Evolutionary conservation across 371 early-diverging fungal genomes (phyloP).

Genomic region (Mucor velutinosus): DNA sequence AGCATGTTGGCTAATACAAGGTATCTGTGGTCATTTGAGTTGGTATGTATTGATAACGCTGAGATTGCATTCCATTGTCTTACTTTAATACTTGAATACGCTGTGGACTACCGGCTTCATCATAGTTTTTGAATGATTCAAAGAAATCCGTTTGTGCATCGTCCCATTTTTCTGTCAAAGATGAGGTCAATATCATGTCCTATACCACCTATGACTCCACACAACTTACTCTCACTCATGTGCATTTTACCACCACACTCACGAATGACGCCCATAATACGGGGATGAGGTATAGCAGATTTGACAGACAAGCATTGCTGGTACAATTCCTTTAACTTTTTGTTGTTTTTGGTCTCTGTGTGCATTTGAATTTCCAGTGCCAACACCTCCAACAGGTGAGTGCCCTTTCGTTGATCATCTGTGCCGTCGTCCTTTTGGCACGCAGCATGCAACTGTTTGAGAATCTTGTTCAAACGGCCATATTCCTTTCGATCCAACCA

Average conservation of each 20-base stretch:
- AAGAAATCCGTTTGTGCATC: constrained; percentile 93
- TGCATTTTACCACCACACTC: constrained; percentile 98
- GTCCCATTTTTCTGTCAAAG: constrained; percentile 79
- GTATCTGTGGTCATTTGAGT: constrained; percentile 50
- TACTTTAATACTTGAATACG: constrained; percentile 93
- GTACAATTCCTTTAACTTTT: constrained; percentile 87
- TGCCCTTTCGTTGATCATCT: constrained; percentile 88
- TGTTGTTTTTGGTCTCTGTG: constrained; percentile 84
- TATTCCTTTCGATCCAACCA: constrained; percentile 89
- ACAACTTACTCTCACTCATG: constrained; percentile 80
- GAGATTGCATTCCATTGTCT: not conserved
- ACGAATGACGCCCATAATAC: constrained; percentile 95
- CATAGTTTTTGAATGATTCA: constrained; percentile 96
- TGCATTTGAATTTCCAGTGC: constrained; percentile 95
- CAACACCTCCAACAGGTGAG: constrained; percentile 87
- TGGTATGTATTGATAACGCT: not conserved
- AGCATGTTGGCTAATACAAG: constrained; percentile 94
- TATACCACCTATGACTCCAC: not conserved
- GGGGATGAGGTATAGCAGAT: constrained; percentile 94
- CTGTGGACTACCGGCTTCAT: constrained; percentile 93
- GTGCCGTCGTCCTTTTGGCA: constrained; percentile 86
- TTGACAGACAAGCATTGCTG: constrained; percentile 86
- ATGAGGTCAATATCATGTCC: not conserved
- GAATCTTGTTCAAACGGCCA: constrained; percentile 70
- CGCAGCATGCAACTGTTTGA: constrained; percentile 71